These are phyloP conservation scores for Lachancea thermotolerans DNA, from an alignment of 805 yeast genomes.

Conservation along the genomic window DNA sequence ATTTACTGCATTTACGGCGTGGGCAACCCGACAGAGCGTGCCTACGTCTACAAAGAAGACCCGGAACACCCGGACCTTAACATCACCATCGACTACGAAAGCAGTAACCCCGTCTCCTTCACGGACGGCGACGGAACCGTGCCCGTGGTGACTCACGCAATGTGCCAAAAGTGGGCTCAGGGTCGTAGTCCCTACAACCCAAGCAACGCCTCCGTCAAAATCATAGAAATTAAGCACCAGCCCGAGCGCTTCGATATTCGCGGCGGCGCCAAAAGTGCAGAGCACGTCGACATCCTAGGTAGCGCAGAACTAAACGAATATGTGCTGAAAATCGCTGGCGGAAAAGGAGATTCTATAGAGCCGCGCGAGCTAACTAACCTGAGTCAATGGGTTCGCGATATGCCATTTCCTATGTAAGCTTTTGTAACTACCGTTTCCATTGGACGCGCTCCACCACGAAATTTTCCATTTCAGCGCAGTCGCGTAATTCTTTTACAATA, in stretches of 20 bases:
- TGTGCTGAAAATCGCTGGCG: constrained; percentile 74
- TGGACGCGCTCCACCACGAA: background rate
- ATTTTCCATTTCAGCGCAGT: background rate
- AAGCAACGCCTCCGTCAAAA: constrained; percentile 59
- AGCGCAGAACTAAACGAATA: constrained; percentile 88
- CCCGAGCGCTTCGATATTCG: constrained; percentile 91
- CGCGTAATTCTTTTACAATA: background rate
- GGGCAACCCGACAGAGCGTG: constrained; percentile 94
- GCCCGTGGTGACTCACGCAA: constrained; percentile 75
- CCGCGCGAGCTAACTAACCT: constrained; percentile 55
- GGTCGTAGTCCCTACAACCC: constrained; percentile 68
- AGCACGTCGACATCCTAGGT: constrained; percentile 94
- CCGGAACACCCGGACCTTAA: constrained; percentile 50
- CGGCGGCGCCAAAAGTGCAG: constrained; percentile 97
- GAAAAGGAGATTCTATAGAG: constrained; percentile 61
- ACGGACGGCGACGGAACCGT: constrained; percentile 98
- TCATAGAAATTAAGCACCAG: constrained; percentile 88
- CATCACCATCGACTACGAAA: constrained; percentile 63
- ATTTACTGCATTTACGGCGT: constrained; percentile 89
- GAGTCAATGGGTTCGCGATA: constrained; percentile 50
- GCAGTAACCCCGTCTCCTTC: constrained; percentile 58
- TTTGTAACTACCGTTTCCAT: background rate
- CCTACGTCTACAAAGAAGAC: constrained; percentile 77
- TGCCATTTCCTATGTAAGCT: constrained; percentile 39
- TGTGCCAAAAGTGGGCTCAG: constrained; percentile 88